Percentiles rank a stretch among this genome's conserved stretches.
These are phyloP conservation scores for Bipolaris victoriae DNA, from an alignment of 2,329 filamentous ascomycete genomes.

Conservation along the genomic window DNA sequence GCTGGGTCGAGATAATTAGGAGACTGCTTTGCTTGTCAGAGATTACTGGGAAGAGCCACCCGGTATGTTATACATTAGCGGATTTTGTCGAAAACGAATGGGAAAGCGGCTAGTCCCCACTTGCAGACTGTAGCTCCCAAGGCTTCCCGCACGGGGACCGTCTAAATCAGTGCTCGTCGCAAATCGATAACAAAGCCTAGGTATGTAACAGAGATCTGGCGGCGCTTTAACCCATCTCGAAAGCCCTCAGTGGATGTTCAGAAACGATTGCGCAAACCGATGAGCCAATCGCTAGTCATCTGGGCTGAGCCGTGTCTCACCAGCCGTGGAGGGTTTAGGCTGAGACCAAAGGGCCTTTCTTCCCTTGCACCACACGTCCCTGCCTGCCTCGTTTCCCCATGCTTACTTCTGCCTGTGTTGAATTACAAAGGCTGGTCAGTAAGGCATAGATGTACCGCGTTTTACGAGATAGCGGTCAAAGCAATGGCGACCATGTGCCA, in stretches of 20 bases:
- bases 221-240: slow-evolving; percentile 20
- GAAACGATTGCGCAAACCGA: slow-evolving; percentile 19
- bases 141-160: slow-evolving; percentile 17
- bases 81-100: slow-evolving; percentile 18
- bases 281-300: slow-evolving; percentile 14
- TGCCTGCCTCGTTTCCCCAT: slow-evolving; percentile 9
- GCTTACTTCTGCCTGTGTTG: slow-evolving; percentile 6
- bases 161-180: slow-evolving; percentile 18
- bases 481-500: neutral
- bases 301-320: slow-evolving; percentile 17
- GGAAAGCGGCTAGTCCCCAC: slow-evolving; percentile 20
- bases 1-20: slow-evolving; percentile 23
- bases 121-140: slow-evolving; percentile 17
- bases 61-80: slow-evolving; percentile 27
- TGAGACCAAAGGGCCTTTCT: slow-evolving; percentile 17
- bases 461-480: neutral
- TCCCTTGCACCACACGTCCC: slow-evolving; percentile 15
- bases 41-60: slow-evolving; percentile 23
- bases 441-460: neutral
- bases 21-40: slow-evolving; percentile 22
- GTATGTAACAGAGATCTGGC: slow-evolving; percentile 19
- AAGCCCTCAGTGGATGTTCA: slow-evolving; percentile 17
- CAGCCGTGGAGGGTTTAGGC: slow-evolving; percentile 15
- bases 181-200: slow-evolving; percentile 18
- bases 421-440: slow-evolving; percentile 3